Evolutionary conservation across 2,329 filamentous ascomycete genomes (phyloP), one percentile per base, ranked within the genome.

Genomic region (Monilinia aucupariae): DNA sequence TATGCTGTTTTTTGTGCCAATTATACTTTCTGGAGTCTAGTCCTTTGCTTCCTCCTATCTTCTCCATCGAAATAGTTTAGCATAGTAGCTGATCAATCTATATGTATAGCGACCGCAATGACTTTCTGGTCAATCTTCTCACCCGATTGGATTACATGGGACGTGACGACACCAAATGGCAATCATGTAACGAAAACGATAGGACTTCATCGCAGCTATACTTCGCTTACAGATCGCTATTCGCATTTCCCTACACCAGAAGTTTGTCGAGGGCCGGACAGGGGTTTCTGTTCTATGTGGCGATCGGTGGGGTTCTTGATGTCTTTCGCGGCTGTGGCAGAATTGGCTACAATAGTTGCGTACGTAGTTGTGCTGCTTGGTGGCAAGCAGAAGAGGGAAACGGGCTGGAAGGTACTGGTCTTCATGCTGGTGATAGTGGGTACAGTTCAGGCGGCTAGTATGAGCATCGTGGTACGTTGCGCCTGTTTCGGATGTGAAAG

Each of bases 241-340:
- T 79, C 80, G 30, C 77, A 79, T 39, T 94, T 92, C 75, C 91
- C 91, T 4, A 80, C 81, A 67, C 78, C 82, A 61, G 79, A 83
- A 63, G 86, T 91, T 73, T 93, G 90, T 76, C 56, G 66, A 43
- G 68, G 65, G 13, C 52, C 58, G 3, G 82, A 85, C 59, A 82
- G 85, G 59, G 85, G 86, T 71, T 97, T 97, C 77, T 97, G 94
- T 80, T 89, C 86, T 70, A 89, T 96, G 82, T 99, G 93, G 94
- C 93, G 70, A 67, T 66, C 68, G 32, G 86, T 91, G 43, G 92
- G 90, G 30, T 97, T 97, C 76, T 77, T 96, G 67, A 91, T 96
- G 78, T 90, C 87, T 59, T 90, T 97, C 70, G 84, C 89, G 9
- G 84, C 91, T 45, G 86, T 96, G n/a, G 74, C 94, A 47, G 88